Evolutionary conservation across 305 asterid species (phyloP), one percentile per base, ranked within the genome.

Genomic region (Euphrasia arctica): DNA sequence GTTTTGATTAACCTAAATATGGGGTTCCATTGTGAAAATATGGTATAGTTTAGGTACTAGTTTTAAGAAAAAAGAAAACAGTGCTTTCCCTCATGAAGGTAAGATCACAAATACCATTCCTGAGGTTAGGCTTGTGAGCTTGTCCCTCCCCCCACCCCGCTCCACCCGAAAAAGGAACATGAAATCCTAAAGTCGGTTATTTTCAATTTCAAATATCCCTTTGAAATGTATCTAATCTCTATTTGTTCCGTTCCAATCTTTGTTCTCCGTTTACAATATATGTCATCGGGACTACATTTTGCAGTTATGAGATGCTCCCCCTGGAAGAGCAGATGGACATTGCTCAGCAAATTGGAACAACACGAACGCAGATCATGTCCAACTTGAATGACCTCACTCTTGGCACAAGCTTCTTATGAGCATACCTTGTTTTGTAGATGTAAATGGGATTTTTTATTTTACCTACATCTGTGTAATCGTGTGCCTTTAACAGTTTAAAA

Each of bases 271-370:
- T 4, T 48, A 48, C n/a, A n/a, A 18, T 18, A 12, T 48, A 2
- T 12, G 10, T 58, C 59, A 13, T 45, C 55, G n/a, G 22, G 13
- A 1, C 22, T 39, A 32, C 5, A 14, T 48, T n/a, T 60, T 79
- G 83, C 91, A 91, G 98, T 74, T 92, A 75, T 62, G 97, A 89
- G 83, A 82, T 87, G 88, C 87, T 92, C 52, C 68, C 88, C 7
- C 79, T 92, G 39, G 98, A 92, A 79, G 91, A 85, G 68, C 97
- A 92, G 79, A 62, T 76, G 4, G 98, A 85, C 48, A 81, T 89
- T 50, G 97, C 97, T 61, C 82, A 85, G 34, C 97, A 89, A 77
- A 79, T 89, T 13, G 98, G 98, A 63, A 92, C 98, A 4, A 92
- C 97, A 1, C 82, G 98, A 41, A 70, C 63, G 36, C 97, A 87